Evolutionary conservation across 805 yeast genomes (phyloP), one percentile per base, ranked within the genome.

Genomic region (Hanseniaspora guilliermondii): DNA sequence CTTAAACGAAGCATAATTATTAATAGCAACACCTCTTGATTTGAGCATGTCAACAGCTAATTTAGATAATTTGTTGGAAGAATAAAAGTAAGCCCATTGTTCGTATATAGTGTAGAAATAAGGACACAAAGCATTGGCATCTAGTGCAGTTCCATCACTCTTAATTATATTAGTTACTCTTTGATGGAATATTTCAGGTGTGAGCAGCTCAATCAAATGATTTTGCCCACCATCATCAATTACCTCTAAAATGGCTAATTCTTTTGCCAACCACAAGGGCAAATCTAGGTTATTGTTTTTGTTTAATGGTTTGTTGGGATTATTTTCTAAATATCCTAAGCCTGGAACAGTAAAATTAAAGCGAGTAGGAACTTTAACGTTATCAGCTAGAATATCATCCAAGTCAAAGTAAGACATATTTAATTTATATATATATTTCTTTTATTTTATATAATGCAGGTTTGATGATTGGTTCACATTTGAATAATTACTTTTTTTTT

Each of bases 211-310:
- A 6, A 87, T 71, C 60, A 87, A 85, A 32, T 46, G 53, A 33
- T 60, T 64, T 17, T 65, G 61, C 5, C 59, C 61, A 7, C 59
- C 58, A 14, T 66, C 70, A 55, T 61, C 58, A 14, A 57, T 59
- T 14, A 62, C 60, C 57, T 73, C 62, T 59, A 68, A 60, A 19
- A 77, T 70, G 0, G 95, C 95, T 33, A 89, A 69, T 1, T 84
- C 76, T 56, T 82, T 82, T 0, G 96, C 94, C 40, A 91, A 68
- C 97, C 97, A 91, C 30, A 88, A 66, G 0, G 97, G 97, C 24
- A 91, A 72, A 56, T 85, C 89, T 3, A 87, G 62, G 61, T 80
- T 80, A 2, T 88, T 73, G 35, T 79, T 81, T 60, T 78, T 61
- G 38, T 57, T 59, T n/a, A 72, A 68, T n/a, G 69, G 66, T 58